These are phyloP conservation scores for Glycine tomentella DNA, from an alignment of 306 rosid genomes.

Conservation along the genomic window DNA sequence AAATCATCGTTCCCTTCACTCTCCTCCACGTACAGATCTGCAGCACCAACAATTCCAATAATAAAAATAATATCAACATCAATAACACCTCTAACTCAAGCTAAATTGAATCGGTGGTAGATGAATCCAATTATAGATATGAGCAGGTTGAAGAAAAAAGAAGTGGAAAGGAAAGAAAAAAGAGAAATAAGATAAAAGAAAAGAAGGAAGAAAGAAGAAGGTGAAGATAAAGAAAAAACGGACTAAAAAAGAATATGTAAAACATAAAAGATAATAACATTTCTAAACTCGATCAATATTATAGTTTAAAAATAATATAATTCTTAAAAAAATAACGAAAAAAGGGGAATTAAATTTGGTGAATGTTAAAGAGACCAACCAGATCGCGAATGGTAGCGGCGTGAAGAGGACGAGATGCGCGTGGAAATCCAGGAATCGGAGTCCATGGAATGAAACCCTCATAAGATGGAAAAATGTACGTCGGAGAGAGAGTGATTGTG, in stretches of 20 bases:
- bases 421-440: constrained; percentile 69
- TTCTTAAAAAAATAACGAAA: background rate
- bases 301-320: too few species aligned
- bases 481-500: background rate
- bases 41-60: constrained; percentile 14
- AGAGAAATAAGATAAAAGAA: too few species aligned
- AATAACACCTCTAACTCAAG: too few species aligned
- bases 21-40: constrained; percentile 64
- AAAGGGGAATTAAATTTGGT: background rate
- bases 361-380: constrained; percentile 44
- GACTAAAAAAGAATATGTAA: too few species aligned
- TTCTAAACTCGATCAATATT: too few species aligned
- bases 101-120: too few species aligned
- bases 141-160: too few species aligned
- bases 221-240: too few species aligned
- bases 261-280: too few species aligned
- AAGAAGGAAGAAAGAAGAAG: too few species aligned
- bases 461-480: background rate
- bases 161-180: too few species aligned
- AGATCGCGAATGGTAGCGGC: constrained; percentile 72
- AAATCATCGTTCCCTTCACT: constrained; percentile 62
- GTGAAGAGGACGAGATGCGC: constrained; percentile 57
- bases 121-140: too few species aligned
- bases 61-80: background rate
- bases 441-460: constrained; percentile 65